These are phyloP conservation scores for Botrytis byssoidea DNA, from an alignment of 2,329 filamentous ascomycete species.

Conservation along the genomic window DNA sequence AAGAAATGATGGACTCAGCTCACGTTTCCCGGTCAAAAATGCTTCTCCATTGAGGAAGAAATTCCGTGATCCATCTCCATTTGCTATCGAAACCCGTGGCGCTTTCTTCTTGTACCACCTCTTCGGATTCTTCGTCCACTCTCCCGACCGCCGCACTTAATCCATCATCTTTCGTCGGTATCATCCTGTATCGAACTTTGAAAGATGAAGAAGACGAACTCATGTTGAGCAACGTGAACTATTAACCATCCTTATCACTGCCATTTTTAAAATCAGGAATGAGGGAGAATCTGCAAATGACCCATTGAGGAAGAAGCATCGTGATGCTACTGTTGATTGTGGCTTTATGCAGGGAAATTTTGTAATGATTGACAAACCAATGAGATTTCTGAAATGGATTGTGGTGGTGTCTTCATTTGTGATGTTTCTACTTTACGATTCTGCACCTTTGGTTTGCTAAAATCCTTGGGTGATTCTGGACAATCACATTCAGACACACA, in stretches of 20 bases:
- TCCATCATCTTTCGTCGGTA: neutral
- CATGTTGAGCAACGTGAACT: constrained; percentile 8
- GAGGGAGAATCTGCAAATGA: neutral
- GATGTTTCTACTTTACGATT: neutral
- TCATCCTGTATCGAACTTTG: constrained; percentile 6
- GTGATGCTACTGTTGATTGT: neutral
- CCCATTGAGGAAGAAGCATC: neutral
- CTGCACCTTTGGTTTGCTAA: neutral
- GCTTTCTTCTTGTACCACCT: neutral
- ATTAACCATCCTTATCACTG: no score
- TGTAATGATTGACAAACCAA: neutral
- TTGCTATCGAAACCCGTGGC: neutral
- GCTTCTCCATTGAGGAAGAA: neutral
- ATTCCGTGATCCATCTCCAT: neutral
- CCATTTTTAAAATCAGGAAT: neutral
- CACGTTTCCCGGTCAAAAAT: neutral
- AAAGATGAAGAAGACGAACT: neutral
- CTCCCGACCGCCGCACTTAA: neutral
- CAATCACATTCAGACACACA: neutral
- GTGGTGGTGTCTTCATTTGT: neutral
- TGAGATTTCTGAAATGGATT: neutral
- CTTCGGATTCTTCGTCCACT: neutral
- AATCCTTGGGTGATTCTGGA: neutral
- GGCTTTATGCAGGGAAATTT: neutral
- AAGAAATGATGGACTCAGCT: neutral